A percentile compares a stretch with the other conserved stretches of the same genome.
Evolutionary conservation across 129 eudicot species (phyloP).

Genomic region (Pittosporum tobira): DNA sequence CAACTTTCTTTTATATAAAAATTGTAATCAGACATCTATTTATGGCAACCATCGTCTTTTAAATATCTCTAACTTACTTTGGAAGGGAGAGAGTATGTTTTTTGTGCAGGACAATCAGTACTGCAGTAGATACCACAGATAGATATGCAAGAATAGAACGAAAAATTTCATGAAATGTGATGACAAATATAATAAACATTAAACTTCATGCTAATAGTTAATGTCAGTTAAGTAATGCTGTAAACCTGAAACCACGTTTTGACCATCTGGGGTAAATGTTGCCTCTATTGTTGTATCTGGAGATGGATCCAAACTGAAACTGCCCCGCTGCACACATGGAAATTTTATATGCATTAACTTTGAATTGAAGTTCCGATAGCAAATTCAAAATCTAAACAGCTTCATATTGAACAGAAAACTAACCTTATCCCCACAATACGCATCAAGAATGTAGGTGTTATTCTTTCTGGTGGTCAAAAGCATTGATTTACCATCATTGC

Average conservation of each 20-base stretch:
- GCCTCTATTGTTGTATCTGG: slow-evolving; percentile 69
- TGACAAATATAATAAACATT: not conserved
- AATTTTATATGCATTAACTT: not conserved
- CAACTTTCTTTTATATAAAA: too few species aligned
- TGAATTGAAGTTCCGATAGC: not conserved
- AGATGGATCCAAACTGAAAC: slow-evolving; percentile 78
- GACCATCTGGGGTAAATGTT: slow-evolving; percentile 95
- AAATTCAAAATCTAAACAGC: too few species aligned
- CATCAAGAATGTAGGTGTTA: slow-evolving; percentile 78
- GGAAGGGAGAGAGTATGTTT: too few species aligned
- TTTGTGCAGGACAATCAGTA: not conserved
- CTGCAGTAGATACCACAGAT: not conserved
- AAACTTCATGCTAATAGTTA: not conserved
- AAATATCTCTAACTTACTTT: too few species aligned
- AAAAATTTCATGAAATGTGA: too few species aligned
- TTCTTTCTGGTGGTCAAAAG: slow-evolving; percentile 87
- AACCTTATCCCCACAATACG: slow-evolving; percentile 96
- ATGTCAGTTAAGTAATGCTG: not conserved
- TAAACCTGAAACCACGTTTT: slow-evolving; percentile 75
- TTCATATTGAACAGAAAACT: slow-evolving; percentile 2
- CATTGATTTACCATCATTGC: slow-evolving; percentile 98
- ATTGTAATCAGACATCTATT: too few species aligned
- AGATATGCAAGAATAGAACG: not conserved
- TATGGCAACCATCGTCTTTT: too few species aligned
- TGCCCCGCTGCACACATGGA: slow-evolving; percentile 62